Evolutionary conservation across 345 rosid species (phyloP).

Genomic region (Salix purpurea): DNA sequence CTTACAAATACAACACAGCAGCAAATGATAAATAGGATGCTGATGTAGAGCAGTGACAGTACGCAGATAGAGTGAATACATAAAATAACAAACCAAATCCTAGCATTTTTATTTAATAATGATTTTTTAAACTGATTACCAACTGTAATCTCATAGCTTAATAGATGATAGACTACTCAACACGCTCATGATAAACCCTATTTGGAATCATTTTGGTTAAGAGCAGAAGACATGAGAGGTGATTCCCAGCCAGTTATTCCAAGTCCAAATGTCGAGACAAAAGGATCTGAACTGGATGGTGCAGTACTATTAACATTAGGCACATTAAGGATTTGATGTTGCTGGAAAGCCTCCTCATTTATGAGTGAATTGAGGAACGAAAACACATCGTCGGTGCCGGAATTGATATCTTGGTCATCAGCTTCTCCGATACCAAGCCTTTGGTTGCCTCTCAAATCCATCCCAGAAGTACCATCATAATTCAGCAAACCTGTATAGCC

Average conservation of each 20-base stretch:
- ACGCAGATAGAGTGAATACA: neutral
- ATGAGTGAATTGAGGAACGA: constrained; percentile 27
- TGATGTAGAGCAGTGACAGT: neutral
- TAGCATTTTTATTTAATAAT: neutral
- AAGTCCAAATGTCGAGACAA: neutral
- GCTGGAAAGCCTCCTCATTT: constrained; percentile 18
- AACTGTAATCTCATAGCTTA: neutral
- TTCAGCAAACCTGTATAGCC: constrained; percentile 15
- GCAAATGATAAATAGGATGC: neutral
- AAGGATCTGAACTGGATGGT: constrained; percentile 1
- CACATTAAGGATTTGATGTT: neutral
- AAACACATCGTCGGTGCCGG: constrained; percentile 18
- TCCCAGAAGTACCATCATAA: neutral
- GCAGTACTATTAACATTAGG: neutral
- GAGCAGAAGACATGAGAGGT: constrained; percentile 3
- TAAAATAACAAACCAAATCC: neutral
- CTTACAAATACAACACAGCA: neutral
- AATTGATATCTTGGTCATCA: constrained; percentile 21
- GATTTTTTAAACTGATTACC: neutral
- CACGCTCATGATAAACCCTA: neutral
- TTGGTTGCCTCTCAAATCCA: constrained; percentile 1
- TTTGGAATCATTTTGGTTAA: neutral
- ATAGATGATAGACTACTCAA: neutral
- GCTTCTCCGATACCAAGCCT: constrained; percentile 8
- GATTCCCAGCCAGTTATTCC: constrained; percentile 15